Evolutionary conservation across 768 basidiomycete species (phyloP), one percentile per base, ranked within the genome.

Genomic region (Pilatotrama ljubarskyi): DNA sequence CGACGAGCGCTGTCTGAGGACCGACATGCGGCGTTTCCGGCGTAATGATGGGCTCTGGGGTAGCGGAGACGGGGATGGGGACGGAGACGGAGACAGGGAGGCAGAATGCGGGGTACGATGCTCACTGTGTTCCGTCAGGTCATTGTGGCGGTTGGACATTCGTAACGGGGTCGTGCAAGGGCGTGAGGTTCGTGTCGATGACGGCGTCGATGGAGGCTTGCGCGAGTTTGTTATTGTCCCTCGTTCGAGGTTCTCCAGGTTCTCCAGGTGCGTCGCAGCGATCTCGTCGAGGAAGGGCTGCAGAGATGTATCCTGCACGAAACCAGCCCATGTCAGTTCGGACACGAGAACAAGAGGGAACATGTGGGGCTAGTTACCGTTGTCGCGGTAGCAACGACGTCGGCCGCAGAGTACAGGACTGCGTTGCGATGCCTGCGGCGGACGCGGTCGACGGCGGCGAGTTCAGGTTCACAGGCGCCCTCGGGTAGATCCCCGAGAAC

Each of bases 1-100:
- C 1, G 67, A 67, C 13, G 70, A 71, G 26, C 62, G 64, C 44
- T 66, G 59, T n/a, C 61, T 59, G 13, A 64, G 55, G n/a, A 63
- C 51, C 22, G 61, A 54, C 61, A 67, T 64, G 50, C 61, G 54
- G 29, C 57, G 61, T 41, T 65, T 67, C 25, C 62, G 61, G 26
- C 64, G 64, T 26, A 67, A 50, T 6, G 56, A 58, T 3, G 58
- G 64, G 35, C 49, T 41, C 26, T 55, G 51, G 26, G 59, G 52
- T 20, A 50, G 43, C n/a, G 61, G 50, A 37, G 61, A 53, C 14
- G 52, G 49, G 35, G 29, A 32, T 5, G 29, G 29, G 10, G 29
- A 32, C 5, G 29, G 29, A 10, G 29, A 32, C 26, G 59, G 52
- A 18, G 61, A 53, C 18, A 48, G 49, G 41, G 56, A 13, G 11